phyloP scores from a whole-genome alignment of 176 grass and related monocot species.

The Carex scoparia region DNA sequence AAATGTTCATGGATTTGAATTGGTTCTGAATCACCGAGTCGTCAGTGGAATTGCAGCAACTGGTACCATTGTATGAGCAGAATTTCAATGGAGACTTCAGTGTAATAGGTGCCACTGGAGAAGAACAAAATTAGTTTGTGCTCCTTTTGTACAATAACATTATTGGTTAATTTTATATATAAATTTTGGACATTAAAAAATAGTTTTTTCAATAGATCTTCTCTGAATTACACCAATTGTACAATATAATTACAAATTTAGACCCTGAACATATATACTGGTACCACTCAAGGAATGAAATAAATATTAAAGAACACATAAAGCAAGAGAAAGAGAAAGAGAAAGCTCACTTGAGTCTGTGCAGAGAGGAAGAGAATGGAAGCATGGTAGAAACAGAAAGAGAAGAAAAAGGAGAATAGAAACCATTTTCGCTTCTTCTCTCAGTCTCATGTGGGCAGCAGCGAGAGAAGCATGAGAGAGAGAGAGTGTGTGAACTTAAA shows the following conservation, averaged over 20 bases:
- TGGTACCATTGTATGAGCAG: conserved; percentile 42
- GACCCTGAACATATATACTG: background rate
- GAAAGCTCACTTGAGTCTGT: conserved; percentile 22
- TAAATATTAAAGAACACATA: background rate
- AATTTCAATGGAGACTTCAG: conserved; percentile 33
- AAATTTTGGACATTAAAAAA: background rate
- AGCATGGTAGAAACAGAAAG: background rate
- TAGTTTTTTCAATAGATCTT: background rate
- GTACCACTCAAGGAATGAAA: background rate
- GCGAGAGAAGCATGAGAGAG: background rate
- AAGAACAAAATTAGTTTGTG: background rate
- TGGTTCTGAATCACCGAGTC: conserved; percentile 26
- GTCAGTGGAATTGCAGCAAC: conserved; percentile 42
- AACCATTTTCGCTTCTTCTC: background rate
- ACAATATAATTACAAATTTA: background rate
- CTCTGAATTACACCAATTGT: background rate
- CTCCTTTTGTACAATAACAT: background rate
- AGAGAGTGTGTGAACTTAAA: background rate
- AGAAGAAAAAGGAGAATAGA: background rate
- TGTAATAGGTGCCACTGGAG: conserved; percentile 33
- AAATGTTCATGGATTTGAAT: conserved; percentile 40
- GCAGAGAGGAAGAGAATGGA: conserved; percentile 21
- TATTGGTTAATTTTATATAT: background rate
- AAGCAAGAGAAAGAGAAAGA: background rate
- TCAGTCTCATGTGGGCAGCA: background rate